Evolutionary conservation across 768 basidiomycete species (phyloP).

Genomic region (Hygrocybe coccinea): DNA sequence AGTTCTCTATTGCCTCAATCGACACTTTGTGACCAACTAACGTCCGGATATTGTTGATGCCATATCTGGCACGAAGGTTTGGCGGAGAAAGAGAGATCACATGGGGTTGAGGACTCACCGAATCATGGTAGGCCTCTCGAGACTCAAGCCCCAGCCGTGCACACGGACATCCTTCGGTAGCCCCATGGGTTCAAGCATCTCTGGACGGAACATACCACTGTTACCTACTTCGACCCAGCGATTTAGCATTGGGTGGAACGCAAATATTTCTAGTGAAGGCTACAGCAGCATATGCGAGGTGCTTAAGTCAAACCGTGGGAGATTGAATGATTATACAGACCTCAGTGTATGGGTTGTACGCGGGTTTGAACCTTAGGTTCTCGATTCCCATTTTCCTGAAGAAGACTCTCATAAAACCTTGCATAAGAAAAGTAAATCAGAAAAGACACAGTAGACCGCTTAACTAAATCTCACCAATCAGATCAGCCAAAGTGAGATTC

Average conservation of each 20-base stretch:
- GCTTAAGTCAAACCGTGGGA: neutral
- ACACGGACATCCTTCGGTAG: conserved; percentile 95
- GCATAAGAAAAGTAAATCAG: neutral
- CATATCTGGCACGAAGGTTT: conserved; percentile 58
- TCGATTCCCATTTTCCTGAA: conserved; percentile 97
- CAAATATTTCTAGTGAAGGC: conserved; percentile 97
- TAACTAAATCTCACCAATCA: conserved; percentile 63
- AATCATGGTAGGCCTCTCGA: conserved; percentile 99
- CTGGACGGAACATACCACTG: conserved; percentile 99
- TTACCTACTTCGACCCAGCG: conserved; percentile 99
- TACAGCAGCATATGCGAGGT: conserved; percentile 24
- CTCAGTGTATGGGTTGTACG: conserved; percentile 98
- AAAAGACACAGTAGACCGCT: neutral
- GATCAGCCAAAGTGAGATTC: conserved; percentile 85
- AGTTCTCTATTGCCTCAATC: conserved; percentile 81
- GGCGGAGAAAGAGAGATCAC: neutral
- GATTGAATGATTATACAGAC: conserved; percentile 31
- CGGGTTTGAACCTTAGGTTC: conserved; percentile 94
- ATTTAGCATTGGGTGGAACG: conserved; percentile 89
- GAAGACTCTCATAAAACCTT: conserved; percentile 98
- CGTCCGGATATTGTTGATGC: conserved; percentile 94
- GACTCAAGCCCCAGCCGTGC: conserved; percentile 91
- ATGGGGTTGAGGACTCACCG: conserved; percentile 47
- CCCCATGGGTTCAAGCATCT: conserved; percentile 99
- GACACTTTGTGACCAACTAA: conserved; percentile 96